phyloP scores from a whole-genome alignment of 176 grass and related monocot genomes.

The Eleusine indica region DNA sequence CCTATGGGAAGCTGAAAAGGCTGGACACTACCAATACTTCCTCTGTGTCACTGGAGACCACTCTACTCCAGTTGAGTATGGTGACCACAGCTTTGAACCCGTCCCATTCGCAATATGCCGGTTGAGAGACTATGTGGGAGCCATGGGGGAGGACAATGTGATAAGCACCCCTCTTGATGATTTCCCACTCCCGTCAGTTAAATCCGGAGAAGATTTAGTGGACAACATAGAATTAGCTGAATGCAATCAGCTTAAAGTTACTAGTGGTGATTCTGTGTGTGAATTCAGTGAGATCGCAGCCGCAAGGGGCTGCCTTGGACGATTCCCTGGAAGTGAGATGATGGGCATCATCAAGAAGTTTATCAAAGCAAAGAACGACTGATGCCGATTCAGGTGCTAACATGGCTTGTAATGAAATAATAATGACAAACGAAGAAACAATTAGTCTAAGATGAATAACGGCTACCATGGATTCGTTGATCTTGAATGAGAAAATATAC shows the following conservation, averaged over 20 bases:
- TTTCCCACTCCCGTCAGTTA: conserved; percentile 72
- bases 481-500: not conserved
- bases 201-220: conserved; percentile 55
- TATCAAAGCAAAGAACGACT: conserved; percentile 83
- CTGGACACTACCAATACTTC: conserved; percentile 67
- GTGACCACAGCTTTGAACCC: conserved; percentile 89
- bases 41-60: conserved; percentile 92
- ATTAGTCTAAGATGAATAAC: conserved; percentile 38
- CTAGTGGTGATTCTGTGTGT: conserved; percentile 64
- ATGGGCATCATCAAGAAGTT: conserved; percentile 95
- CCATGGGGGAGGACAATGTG: conserved; percentile 67
- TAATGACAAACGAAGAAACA: conserved; percentile 17
- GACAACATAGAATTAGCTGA: conserved; percentile 28
- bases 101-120: conserved; percentile 77
- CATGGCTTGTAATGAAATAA: conserved; percentile 46
- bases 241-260: conserved; percentile 37
- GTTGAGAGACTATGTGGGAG: conserved; percentile 65
- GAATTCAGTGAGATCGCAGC: conserved; percentile 76
- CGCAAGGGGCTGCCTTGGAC: conserved; percentile 80
- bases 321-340: conserved; percentile 96
- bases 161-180: conserved; percentile 55
- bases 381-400: conserved; percentile 30
- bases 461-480: not conserved
- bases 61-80: conserved; percentile 92
- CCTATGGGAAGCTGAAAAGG: conserved; percentile 81